phyloP scores from a whole-genome alignment of 495 filamentous ascomycete genomes.

The Tuber microsphaerosporum region DNA sequence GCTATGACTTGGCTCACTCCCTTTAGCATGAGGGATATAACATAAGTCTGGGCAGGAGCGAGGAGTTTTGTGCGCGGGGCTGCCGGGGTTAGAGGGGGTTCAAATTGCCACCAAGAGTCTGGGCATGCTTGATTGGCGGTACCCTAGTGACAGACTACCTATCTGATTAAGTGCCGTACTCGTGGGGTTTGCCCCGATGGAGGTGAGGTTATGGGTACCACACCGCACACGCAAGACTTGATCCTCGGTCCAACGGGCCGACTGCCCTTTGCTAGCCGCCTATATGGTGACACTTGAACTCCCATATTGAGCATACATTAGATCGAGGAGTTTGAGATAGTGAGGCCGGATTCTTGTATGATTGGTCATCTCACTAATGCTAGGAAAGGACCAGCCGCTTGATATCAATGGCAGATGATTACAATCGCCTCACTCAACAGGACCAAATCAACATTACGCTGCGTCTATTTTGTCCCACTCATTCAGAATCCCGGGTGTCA shows the following conservation, averaged over 20 bases:
- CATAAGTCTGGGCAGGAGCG: background rate
- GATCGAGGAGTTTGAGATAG: background rate
- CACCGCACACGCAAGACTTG: background rate
- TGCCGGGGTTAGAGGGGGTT: background rate
- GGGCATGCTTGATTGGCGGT: background rate
- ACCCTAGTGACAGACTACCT: background rate
- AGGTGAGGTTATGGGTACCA: background rate
- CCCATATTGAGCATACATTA: background rate
- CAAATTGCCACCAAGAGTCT: background rate
- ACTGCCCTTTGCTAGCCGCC: background rate
- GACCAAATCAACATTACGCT: background rate
- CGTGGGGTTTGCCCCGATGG: background rate
- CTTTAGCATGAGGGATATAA: background rate
- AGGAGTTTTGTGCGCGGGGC: background rate
- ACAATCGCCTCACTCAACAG: background rate
- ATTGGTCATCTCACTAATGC: background rate
- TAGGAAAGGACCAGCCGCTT: background rate
- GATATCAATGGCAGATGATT: background rate
- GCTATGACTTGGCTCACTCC: background rate
- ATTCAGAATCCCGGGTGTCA: background rate
- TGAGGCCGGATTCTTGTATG: background rate
- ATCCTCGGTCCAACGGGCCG: background rate
- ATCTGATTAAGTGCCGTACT: background rate
- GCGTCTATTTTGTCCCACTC: background rate
- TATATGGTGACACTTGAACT: background rate